These are phyloP conservation scores for Royoungia palumana DNA, from an alignment of 768 basidiomycete genomes.

Conservation along the genomic window DNA sequence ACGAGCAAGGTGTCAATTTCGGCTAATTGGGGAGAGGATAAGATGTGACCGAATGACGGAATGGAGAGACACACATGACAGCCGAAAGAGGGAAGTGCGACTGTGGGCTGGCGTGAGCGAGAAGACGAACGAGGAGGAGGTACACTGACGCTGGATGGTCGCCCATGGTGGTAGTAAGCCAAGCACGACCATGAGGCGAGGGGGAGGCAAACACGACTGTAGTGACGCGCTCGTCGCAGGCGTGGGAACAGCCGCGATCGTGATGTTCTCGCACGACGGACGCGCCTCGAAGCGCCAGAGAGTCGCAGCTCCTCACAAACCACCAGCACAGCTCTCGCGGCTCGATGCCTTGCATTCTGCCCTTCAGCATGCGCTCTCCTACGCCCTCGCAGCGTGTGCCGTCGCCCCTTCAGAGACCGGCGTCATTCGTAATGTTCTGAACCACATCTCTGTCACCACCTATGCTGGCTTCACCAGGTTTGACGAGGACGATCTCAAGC, in stretches of 20 bases:
- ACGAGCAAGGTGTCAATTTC: constrained; percentile 28
- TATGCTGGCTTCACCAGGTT: constrained; percentile 69
- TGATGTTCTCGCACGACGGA: too few species aligned
- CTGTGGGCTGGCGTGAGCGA: neutral
- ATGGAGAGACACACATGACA: constrained; percentile 9
- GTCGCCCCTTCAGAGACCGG: constrained; percentile 74
- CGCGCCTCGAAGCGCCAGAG: too few species aligned
- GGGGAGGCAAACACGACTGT: neutral
- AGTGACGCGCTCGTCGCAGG: too few species aligned
- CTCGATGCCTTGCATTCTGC: constrained; percentile 63
- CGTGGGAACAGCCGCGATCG: constrained; percentile 27
- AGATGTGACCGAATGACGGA: neutral
- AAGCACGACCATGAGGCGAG: neutral
- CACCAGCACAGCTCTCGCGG: constrained; percentile 60
- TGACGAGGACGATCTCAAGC: constrained; percentile 62
- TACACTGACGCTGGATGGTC: constrained; percentile 16
- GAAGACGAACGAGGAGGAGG: neutral
- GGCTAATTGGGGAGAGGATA: constrained; percentile 12
- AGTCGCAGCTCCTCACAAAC: constrained; percentile 36
- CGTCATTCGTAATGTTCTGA: constrained; percentile 72
- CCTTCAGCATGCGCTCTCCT: constrained; percentile 79
- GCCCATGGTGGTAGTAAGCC: constrained; percentile 8
- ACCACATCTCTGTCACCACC: constrained; percentile 66
- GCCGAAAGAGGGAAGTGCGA: neutral
- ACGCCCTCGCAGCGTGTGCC: constrained; percentile 80